Conservation (phyloP, 169 alveolate genomes). For the Plasmodium gonderi region DNA sequence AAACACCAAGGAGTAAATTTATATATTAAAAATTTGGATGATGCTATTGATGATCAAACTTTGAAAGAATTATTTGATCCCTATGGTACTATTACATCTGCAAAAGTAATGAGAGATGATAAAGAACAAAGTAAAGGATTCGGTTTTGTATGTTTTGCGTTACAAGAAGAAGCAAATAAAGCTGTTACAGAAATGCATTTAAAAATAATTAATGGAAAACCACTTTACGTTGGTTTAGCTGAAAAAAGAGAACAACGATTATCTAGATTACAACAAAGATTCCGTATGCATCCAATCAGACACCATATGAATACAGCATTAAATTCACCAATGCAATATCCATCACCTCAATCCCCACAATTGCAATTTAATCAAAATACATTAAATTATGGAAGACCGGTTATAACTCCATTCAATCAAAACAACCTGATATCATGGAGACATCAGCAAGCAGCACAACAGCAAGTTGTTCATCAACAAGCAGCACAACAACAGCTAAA, state of each 20-base stretch:
- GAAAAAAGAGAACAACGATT: slow-evolving; percentile 93
- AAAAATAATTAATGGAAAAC: slow-evolving; percentile 90
- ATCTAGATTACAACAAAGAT: slow-evolving; percentile 91
- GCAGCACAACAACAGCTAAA: slow-evolving; percentile 59
- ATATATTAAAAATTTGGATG: slow-evolving; percentile 94
- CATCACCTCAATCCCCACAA: slow-evolving; percentile 69
- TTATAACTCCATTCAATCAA: slow-evolving; percentile 56
- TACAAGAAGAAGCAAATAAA: slow-evolving; percentile 96
- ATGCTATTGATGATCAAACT: slow-evolving; percentile 89
- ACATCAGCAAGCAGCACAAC: slow-evolving; percentile 74
- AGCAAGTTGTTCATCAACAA: slow-evolving; percentile 66
- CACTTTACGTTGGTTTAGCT: slow-evolving; percentile 94
- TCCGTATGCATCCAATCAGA: slow-evolving; percentile 85
- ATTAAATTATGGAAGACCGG: slow-evolving; percentile 74
- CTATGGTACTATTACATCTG: slow-evolving; percentile 93
- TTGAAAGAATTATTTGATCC: slow-evolving; percentile 91
- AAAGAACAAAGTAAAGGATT: slow-evolving; percentile 95
- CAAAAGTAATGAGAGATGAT: slow-evolving; percentile 94
- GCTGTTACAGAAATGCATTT: slow-evolving; percentile 98
- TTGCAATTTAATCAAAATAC: slow-evolving; percentile 68
- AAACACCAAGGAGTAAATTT: slow-evolving; percentile 91
- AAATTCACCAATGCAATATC: slow-evolving; percentile 76
- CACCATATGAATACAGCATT: slow-evolving; percentile 79
- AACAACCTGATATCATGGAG: slow-evolving; percentile 71
- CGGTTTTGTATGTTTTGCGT: slow-evolving; percentile 97